Evolutionary conservation across 768 basidiomycete species (phyloP).

Genomic region (Termitomyces sp.): DNA sequence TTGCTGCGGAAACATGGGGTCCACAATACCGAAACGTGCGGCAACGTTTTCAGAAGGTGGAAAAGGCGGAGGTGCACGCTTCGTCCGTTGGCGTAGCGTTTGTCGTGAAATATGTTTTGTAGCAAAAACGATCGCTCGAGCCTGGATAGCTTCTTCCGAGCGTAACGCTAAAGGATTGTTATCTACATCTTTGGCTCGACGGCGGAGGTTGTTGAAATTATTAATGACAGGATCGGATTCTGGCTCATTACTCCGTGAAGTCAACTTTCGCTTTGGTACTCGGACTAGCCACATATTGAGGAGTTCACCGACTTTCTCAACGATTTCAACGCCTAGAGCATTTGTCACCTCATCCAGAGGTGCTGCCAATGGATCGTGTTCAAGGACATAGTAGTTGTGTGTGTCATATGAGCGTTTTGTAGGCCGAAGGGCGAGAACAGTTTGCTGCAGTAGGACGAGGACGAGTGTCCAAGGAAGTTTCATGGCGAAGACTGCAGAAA

Average conservation of each 20-base stretch:
- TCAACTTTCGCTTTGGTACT: constrained; percentile 31
- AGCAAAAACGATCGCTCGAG: constrained; percentile 43
- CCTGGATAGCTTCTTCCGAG: constrained; percentile 31
- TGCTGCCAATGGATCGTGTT: constrained; percentile 42
- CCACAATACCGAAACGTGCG: constrained; percentile 40
- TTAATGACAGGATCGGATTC: constrained; percentile 41
- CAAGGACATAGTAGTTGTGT: constrained; percentile 80
- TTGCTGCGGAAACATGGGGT: constrained; percentile 80
- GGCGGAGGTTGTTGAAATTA: constrained; percentile 38
- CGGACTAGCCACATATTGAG: constrained; percentile 79
- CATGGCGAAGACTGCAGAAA: constrained; percentile 16
- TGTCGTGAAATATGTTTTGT: constrained; percentile 61
- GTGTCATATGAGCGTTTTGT: constrained; percentile 49
- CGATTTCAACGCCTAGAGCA: constrained; percentile 70
- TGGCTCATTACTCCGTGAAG: constrained; percentile 25
- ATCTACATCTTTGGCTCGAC: constrained; percentile 21
- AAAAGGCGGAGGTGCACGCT: constrained; percentile 71
- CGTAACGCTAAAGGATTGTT: constrained; percentile 19
- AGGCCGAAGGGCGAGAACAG: constrained; percentile 28
- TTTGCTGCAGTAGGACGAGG: constrained; percentile 23
- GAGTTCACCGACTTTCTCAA: constrained; percentile 86
- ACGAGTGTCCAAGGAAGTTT: constrained; percentile 24
- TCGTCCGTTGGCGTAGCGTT: constrained; percentile 56
- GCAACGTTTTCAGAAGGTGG: constrained; percentile 19
- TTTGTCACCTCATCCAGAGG: constrained; percentile 65